Evolutionary conservation across 345 rosid genomes (phyloP).

Genomic region (Eucalyptus melliodora): DNA sequence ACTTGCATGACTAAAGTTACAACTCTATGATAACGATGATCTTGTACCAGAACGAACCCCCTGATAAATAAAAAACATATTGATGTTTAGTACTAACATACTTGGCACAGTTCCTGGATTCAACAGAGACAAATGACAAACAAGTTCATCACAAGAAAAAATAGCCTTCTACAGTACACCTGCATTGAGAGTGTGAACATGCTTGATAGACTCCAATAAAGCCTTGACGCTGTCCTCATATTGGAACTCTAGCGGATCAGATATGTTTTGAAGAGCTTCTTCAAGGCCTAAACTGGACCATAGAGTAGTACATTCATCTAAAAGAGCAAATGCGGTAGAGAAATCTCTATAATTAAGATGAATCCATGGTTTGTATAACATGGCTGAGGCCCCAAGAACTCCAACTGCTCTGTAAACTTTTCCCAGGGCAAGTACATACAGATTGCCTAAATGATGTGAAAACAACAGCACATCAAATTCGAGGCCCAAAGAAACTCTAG

Average conservation of each 20-base stretch:
- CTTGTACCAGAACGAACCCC: background rate
- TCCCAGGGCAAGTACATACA: conserved; percentile 47
- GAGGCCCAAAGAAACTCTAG: background rate
- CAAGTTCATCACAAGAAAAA: conserved; percentile 28
- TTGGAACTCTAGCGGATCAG: conserved; percentile 10
- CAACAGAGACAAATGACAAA: conserved; percentile 49
- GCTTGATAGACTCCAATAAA: conserved; percentile 36
- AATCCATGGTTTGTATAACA: conserved; percentile 75
- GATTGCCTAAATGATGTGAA: conserved; percentile 36
- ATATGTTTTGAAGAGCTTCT: conserved; percentile 40
- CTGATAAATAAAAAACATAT: background rate
- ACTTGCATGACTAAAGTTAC: background rate
- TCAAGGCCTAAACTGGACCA: conserved; percentile 75
- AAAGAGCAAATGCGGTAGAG: conserved; percentile 15
- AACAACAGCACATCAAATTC: background rate
- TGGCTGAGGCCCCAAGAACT: conserved; percentile 45
- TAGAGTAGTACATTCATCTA: conserved; percentile 36
- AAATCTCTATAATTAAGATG: conserved; percentile 20
- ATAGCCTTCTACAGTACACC: conserved; percentile 19
- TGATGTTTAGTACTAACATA: conserved; percentile 1
- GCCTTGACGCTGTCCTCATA: conserved; percentile 7
- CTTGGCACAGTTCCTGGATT: conserved; percentile 38
- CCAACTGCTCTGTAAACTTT: conserved; percentile 62
- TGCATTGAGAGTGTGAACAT: conserved; percentile 28
- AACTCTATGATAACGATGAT: background rate